phyloP scores from a whole-genome alignment of 2,329 filamentous ascomycete genomes.

The Penicillium brasilianum region DNA sequence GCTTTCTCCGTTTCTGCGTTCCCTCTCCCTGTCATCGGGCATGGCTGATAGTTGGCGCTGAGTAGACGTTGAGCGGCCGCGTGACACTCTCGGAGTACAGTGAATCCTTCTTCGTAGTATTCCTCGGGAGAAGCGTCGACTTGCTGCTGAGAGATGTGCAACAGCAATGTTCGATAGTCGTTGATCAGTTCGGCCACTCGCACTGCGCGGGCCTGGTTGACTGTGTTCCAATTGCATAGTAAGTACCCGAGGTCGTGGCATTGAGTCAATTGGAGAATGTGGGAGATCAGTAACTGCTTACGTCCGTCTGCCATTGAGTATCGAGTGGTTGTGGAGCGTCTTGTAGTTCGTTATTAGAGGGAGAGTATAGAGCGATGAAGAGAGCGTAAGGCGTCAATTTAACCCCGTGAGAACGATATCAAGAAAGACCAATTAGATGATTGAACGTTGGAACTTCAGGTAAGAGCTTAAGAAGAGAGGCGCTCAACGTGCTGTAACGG shows the following conservation, averaged over 20 bases:
- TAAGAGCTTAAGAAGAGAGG: slow-evolving; percentile 11
- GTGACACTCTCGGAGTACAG: slow-evolving; percentile 61
- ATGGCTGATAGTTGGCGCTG: slow-evolving; percentile 57
- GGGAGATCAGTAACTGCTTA: slow-evolving; percentile 42
- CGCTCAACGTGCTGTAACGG: slow-evolving; percentile 13
- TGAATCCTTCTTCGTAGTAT: slow-evolving; percentile 64
- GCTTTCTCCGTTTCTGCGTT: slow-evolving; percentile 61
- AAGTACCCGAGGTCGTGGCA: neutral
- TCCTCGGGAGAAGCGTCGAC: slow-evolving; percentile 59
- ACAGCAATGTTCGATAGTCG: slow-evolving; percentile 66
- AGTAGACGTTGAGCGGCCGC: slow-evolving; percentile 61
- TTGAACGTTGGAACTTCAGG: slow-evolving; percentile 5
- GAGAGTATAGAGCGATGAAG: neutral
- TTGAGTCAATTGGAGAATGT: neutral
- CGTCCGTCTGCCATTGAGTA: slow-evolving; percentile 61
- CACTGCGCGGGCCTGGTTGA: slow-evolving; percentile 67
- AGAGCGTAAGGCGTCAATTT: neutral
- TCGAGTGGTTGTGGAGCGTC: neutral
- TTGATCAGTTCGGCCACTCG: slow-evolving; percentile 67
- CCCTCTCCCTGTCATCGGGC: slow-evolving; percentile 47
- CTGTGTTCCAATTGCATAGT: slow-evolving; percentile 44
- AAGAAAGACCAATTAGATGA: slow-evolving; percentile 10
- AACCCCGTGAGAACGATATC: slow-evolving; percentile 10
- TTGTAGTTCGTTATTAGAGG: neutral
- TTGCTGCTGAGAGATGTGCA: slow-evolving; percentile 62